phyloP scores from a whole-genome alignment of 2,329 filamentous ascomycete species.

The Cladosporium sp. region DNA sequence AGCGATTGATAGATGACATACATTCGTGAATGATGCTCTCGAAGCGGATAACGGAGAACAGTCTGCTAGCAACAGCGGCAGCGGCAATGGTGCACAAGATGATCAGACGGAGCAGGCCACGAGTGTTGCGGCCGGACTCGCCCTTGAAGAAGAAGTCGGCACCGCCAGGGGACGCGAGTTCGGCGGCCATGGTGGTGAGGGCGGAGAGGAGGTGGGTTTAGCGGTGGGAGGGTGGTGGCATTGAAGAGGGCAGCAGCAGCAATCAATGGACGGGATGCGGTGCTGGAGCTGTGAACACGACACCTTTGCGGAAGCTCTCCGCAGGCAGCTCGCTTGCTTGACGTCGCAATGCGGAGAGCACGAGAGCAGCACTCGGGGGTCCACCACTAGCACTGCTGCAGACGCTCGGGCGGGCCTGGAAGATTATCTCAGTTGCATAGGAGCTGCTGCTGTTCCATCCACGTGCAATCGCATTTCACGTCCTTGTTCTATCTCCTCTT shows the following conservation, averaged over 20 bases:
- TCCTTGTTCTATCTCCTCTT: not conserved
- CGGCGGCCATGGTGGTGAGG: slow-evolving; percentile 19
- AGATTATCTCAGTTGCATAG: no score
- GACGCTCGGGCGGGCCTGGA: no score
- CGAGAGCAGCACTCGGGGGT: slow-evolving; percentile 1
- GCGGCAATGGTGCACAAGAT: slow-evolving; percentile 90
- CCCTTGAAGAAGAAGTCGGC: slow-evolving; percentile 62
- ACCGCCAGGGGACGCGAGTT: slow-evolving; percentile 17
- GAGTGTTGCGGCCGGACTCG: slow-evolving; percentile 73
- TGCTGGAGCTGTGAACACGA: slow-evolving; percentile 5
- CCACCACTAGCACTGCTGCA: not conserved
- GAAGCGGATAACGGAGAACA: slow-evolving; percentile 98
- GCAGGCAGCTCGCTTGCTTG: not conserved
- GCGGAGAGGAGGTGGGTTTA: slow-evolving; percentile 1
- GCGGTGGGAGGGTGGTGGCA: not conserved
- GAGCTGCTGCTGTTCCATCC: not conserved
- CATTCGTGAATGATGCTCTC: slow-evolving; percentile 99
- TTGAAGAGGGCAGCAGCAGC: not conserved
- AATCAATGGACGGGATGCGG: not conserved
- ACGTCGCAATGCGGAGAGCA: slow-evolving; percentile 3
- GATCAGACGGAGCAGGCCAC: slow-evolving; percentile 79
- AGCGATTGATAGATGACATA: slow-evolving; percentile 34
- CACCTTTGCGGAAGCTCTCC: not conserved
- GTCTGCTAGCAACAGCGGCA: slow-evolving; percentile 83
- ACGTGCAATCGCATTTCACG: not conserved